Base-by-base conservation (phyloP, 1,139 yeast species). In the Barnettozyma hawaiiensis region DNA sequence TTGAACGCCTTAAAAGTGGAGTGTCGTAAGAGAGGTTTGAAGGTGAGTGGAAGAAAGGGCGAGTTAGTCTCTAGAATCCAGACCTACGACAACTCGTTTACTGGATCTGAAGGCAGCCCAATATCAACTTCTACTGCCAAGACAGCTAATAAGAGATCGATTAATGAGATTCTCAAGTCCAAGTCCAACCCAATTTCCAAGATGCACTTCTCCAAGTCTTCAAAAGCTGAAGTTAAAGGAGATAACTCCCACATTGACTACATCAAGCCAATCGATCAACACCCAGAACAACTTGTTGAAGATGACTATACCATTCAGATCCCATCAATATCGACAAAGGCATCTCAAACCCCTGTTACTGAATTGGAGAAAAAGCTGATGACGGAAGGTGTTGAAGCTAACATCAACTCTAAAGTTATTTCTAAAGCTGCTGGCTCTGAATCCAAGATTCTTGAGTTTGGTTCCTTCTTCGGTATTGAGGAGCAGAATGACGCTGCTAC, bases 11-110 rank as follows among this genome's bases (percentile, higher is more conserved):
- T 78, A 48, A 74, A 74, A 52, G 57, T 58, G 41, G 83, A 78
- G 55, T 78, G 83, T 56, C 71, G 71, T 43, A 65, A 64, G 43
- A 70, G 80, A 47, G 82, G 82, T 0, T 59, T 78, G 46, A 75
- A 73, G 50, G 71, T 76, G 0, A 62, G 74, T 22, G 85, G 85
- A 11, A 69, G 68, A 41, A 79, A 78, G 53, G 58, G 70, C 11
- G 81, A 78, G 35, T 60, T 78, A 18, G 66, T 76, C 32, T 75
- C 75, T 45, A 67, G 82, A 44, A 59, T 76, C 24, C 50, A 61
- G 21, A 53, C 62, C 7, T 52, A 49, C 42, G 74, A 70, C 31
- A 55, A 54, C 7, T 49, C 64, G 1, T 51, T 44, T 29, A n/a
- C 44, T 9, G 39, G 46, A 5, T 32, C 40, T 18, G 32, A 41